Evolutionary conservation across 352 stramenopile species (phyloP), one percentile per base, ranked within the genome.

Genomic region (Pythium dissotocum): DNA sequence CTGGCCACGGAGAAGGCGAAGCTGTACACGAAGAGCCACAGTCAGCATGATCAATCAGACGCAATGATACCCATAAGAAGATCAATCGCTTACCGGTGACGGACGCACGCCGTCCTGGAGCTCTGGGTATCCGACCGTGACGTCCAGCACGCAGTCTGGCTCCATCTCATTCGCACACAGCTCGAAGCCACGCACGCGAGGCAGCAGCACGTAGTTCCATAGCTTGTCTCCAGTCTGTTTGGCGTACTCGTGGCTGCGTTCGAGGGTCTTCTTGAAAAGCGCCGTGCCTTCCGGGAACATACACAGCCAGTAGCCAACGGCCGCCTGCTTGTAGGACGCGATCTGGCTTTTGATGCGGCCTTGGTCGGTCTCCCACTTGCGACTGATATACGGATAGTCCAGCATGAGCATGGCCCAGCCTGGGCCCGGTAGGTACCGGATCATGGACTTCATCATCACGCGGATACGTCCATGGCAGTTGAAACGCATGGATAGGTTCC

Each of bases 231-330:
- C 78, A 2, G 77, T 72, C 32, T 81, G 70, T 38, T 77, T 74
- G 1, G 84, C 77, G 61, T 87, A 91, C 9, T 78, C 77, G 42
- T 93, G 83, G 46, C 77, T 88, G 40, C 80, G 78, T 38, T 83
- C 65, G 18, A 93, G 72, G 55, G 87, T 88, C 70, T 80, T 85
- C 60, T 85, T 74, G 69, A 88, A 91, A 26, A 93, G 67, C 42
- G 80, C 81, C 35, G 85, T 93, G 49, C 85, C 85, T 68, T 95
- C 87, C 0, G 85, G 87, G 56, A 95, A 93, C 82, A 95, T 93
- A 55, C 79, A 75, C 13, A 93, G 67, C 83, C 83, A 92, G 21
- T 76, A 79, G 26, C 79, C 79, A 10, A 72, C 71, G 1, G 71
- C 61, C 14, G 68, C 76, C 10, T 83, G 55, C 14, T 80, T 85